Evolutionary conservation across 179 eudicot genomes (phyloP), one percentile per base, ranked within the genome.

Genomic region (Gypsophila paniculata): DNA sequence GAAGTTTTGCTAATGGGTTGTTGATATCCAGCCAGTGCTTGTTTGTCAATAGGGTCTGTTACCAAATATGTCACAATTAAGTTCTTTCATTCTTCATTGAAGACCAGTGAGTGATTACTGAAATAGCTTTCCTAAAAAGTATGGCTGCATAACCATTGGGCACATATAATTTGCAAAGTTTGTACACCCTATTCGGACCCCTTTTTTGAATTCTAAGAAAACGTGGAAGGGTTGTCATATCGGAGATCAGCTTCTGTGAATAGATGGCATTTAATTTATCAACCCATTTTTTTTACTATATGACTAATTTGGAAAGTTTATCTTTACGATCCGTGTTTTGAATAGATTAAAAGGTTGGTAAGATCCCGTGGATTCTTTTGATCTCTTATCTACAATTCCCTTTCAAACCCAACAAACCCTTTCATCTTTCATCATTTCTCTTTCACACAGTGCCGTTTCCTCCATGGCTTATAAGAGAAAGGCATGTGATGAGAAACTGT

Each of bases 381-480:
- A 2, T 63, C 49, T 32, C 70, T 23, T 8, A 55, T 26, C 25
- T 67, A 64, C 2, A 48, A 19, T 49, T 54, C 63, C 23, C 51
- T 73, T 11, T 36, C 54, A 69, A 69, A 34, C 52, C 70, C 36
- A 11, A 46, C 29, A 38, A 17, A 55, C 67, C 51, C 44, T 53
- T 23, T 55, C 8, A 36, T 14, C 60, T 22, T 32, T 18, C 22
- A 49, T 36, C 71, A 23, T 51, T 39, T 59, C 54, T 61, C 11
- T 36, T 70, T 64, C 51, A 10, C 59, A 36, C 21, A 49, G 7
- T 26, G 49, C 29, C 46, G 34, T 46, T 54, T 21, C 23, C 54
- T 52, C 72, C 71, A 71, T 75, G 73, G 73, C 71, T 69, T 58
- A 26, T 55, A 26, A 71, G 34, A 57, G 69, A 1, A 26, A 44